Percentiles rank a stretch among this genome's conserved stretches.
Conservation (phyloP, 78 protist genomes). For the Dictyostelium firmibasis region DNA sequence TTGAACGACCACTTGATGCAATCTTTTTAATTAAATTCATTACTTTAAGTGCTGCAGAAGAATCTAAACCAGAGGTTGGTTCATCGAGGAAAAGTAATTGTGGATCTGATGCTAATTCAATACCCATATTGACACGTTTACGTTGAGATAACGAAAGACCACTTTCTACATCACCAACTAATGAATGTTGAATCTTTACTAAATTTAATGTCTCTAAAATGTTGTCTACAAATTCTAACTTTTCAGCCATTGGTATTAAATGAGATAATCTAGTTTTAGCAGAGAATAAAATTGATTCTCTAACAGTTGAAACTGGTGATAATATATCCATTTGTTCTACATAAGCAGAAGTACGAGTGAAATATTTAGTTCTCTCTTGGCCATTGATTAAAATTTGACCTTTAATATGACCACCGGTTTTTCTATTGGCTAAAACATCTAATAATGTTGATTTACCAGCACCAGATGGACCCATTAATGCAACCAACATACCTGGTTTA, state of each 20-base stretch:
- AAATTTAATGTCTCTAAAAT: slow-evolving; percentile 47
- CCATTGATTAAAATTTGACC: slow-evolving; percentile 73
- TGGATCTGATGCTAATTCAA: slow-evolving; percentile 85
- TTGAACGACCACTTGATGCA: slow-evolving; percentile 43
- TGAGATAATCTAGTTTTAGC: slow-evolving; percentile 28
- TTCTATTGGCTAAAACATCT: slow-evolving; percentile 81
- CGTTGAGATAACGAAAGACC: slow-evolving; percentile 81
- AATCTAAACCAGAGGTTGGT: slow-evolving; percentile 80
- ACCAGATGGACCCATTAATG: slow-evolving; percentile 89
- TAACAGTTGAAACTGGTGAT: slow-evolving; percentile 32
- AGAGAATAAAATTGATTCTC: slow-evolving; percentile 47
- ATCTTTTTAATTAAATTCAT: slow-evolving; percentile 69
- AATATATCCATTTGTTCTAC: slow-evolving; percentile 69
- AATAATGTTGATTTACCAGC: slow-evolving; percentile 88
- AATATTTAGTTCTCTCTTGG: slow-evolving; percentile 22
- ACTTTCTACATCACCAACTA: slow-evolving; percentile 29
- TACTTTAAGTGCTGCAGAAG: slow-evolving; percentile 63
- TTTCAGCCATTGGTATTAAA: neutral
- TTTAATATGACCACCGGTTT: slow-evolving; percentile 58
- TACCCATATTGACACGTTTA: slow-evolving; percentile 80
- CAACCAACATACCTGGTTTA: slow-evolving; percentile 81
- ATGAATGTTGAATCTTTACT: slow-evolving; percentile 49
- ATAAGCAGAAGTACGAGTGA: slow-evolving; percentile 37
- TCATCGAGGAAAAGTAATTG: slow-evolving; percentile 80
- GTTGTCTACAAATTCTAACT: slow-evolving; percentile 13